These are phyloP conservation scores for Trichosporon sp. DNA, from an alignment of 1,284 basidiomycete genomes.

Conservation along the genomic window DNA sequence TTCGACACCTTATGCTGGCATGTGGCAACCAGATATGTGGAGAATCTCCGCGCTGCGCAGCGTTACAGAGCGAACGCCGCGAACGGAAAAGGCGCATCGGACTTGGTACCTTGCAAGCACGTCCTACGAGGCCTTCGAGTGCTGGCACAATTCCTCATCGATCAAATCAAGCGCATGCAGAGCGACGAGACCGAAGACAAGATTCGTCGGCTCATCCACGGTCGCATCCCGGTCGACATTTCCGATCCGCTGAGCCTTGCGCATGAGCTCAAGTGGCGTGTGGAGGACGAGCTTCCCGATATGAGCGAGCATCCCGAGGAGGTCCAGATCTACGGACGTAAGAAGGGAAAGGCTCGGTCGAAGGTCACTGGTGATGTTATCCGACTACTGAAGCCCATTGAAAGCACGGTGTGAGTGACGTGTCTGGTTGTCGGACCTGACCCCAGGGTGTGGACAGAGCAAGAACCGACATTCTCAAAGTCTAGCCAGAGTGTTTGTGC, in stretches of 20 bases:
- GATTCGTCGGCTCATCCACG: conserved; percentile 66
- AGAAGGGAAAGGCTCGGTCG: neutral
- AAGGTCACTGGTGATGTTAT: neutral
- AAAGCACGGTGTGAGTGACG: conserved; percentile 9
- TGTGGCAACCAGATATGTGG: conserved; percentile 51
- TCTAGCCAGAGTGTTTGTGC: neutral
- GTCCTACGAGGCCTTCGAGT: conserved; percentile 65
- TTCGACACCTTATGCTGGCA: conserved; percentile 87
- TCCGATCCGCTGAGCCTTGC: conserved; percentile 70
- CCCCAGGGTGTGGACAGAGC: conserved; percentile 11
- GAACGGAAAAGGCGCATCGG: conserved; percentile 3
- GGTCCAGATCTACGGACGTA: conserved; percentile 15
- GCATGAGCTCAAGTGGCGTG: conserved; percentile 74
- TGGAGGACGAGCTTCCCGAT: conserved; percentile 60
- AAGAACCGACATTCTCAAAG: conserved; percentile 9
- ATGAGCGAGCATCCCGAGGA: conserved; percentile 63
- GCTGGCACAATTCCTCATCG: conserved; percentile 71
- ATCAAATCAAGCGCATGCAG: conserved; percentile 65
- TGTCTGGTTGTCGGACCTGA: neutral
- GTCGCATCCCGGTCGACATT: conserved; percentile 71
- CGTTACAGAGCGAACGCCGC: neutral
- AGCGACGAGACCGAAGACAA: conserved; percentile 49
- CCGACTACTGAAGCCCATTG: conserved; percentile 7
- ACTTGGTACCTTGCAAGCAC: conserved; percentile 49
- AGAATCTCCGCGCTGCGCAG: neutral